Conservation (phyloP, 2,329 filamentous ascomycete genomes). For the Niveomyces coronatus region DNA sequence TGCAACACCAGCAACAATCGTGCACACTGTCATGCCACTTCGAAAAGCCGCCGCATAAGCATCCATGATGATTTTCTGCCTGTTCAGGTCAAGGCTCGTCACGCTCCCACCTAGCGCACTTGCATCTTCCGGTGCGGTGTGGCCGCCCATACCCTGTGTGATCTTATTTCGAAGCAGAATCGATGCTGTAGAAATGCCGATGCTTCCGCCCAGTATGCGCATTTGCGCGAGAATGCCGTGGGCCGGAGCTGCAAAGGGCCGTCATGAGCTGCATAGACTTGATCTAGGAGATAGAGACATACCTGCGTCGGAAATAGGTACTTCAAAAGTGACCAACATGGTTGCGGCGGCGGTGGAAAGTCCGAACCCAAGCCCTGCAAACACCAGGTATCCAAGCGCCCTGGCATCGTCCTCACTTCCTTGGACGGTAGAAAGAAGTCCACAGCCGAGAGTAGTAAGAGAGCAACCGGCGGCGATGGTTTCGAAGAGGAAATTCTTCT, state of each 20-base stretch:
- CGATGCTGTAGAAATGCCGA: constrained; percentile 44
- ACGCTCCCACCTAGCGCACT: constrained; percentile 15
- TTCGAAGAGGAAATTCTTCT: constrained; percentile 31
- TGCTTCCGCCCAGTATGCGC: constrained; percentile 41
- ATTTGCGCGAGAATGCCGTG: constrained; percentile 43
- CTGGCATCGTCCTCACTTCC: constrained; percentile 29
- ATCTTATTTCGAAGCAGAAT: constrained; percentile 30
- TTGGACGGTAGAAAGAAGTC: constrained; percentile 30
- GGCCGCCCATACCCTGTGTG: constrained; percentile 18
- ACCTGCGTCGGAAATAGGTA: constrained; percentile 37
- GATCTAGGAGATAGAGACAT: constrained; percentile 11
- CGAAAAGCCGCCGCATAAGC: constrained; percentile 35
- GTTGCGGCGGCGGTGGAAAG: constrained; percentile 37
- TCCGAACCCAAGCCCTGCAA: constrained; percentile 44
- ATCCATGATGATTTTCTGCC: constrained; percentile 23
- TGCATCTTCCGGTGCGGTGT: constrained; percentile 20
- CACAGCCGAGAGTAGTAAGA: constrained; percentile 37
- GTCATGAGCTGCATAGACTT: neutral
- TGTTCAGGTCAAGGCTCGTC: constrained; percentile 16
- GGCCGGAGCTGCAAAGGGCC: constrained; percentile 29
- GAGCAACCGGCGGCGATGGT: constrained; percentile 31
- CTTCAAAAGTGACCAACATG: constrained; percentile 32
- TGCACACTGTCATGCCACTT: constrained; percentile 36
- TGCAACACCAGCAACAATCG: constrained; percentile 29
- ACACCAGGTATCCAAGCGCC: constrained; percentile 37